Percentiles rank a stretch among this genome's conserved stretches.
Evolutionary conservation across 345 rosid species (phyloP).

Genomic region (Ceriops tagal): DNA sequence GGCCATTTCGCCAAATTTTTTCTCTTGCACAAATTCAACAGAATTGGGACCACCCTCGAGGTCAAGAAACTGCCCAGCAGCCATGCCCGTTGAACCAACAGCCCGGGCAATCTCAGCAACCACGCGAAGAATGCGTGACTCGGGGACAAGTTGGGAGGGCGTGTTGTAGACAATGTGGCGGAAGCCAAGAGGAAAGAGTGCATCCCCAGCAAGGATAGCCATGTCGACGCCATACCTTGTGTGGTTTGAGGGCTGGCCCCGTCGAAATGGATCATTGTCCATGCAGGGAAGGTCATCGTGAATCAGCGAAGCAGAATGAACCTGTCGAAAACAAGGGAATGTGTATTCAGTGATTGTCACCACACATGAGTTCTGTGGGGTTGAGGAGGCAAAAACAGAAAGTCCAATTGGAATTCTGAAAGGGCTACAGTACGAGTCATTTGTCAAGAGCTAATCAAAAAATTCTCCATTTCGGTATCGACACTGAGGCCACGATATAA

Average conservation of each 20-base stretch:
- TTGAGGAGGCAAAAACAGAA: too few species aligned
- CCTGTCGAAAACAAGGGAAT: constrained; percentile 32
- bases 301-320: constrained; percentile 85
- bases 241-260: constrained; percentile 94
- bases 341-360: background rate
- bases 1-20: constrained; percentile 81
- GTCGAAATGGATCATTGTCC: constrained; percentile 78
- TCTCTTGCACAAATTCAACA: constrained; percentile 65
- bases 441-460: background rate
- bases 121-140: constrained; percentile 55
- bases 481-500: background rate
- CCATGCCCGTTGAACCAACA: constrained; percentile 94
- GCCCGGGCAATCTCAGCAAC: constrained; percentile 86
- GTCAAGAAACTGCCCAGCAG: constrained; percentile 93
- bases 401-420: too few species aligned
- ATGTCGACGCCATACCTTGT: constrained; percentile 63
- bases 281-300: constrained; percentile 96
- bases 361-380: background rate
- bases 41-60: constrained; percentile 69
- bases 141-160: constrained; percentile 66
- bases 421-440: too few species aligned
- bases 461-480: background rate
- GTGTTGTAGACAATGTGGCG: constrained; percentile 81
- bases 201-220: constrained; percentile 96
- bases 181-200: constrained; percentile 91